Percentiles rank a stretch among this genome's conserved stretches.
phyloP scores from a whole-genome alignment of 768 basidiomycete genomes.

The Asterophora parasitica region DNA sequence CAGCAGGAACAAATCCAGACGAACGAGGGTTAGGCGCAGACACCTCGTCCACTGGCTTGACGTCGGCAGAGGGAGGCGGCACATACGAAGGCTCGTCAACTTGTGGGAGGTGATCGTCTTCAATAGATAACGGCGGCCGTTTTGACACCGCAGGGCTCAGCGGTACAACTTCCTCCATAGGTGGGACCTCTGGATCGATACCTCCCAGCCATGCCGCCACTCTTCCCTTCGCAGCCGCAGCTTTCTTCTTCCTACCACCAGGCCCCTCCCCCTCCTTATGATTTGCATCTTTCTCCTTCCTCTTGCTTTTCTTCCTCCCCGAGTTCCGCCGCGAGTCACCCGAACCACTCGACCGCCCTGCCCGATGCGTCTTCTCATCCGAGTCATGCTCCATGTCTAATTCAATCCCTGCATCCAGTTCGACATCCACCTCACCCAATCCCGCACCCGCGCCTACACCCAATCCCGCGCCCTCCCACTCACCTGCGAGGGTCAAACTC shows the following conservation, averaged over 20 bases:
- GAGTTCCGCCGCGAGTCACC: conserved; percentile 22
- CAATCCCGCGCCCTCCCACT: not conserved
- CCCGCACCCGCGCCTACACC: not conserved
- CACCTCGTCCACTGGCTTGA: conserved; percentile 7
- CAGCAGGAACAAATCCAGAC: conserved; percentile 62
- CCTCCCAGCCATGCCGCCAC: conserved; percentile 77
- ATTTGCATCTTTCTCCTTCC: conserved; percentile 21
- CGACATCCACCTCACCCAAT: conserved; percentile 22
- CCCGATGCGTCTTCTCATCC: conserved; percentile 36
- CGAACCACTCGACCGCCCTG: conserved; percentile 27
- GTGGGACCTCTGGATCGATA: conserved; percentile 55
- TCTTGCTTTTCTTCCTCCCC: conserved; percentile 21
- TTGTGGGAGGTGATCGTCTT: not conserved
- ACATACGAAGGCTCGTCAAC: not conserved
- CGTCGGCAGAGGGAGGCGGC: too few species aligned
- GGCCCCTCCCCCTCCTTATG: conserved; percentile 21
- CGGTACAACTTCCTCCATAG: conserved; percentile 43
- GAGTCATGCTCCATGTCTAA: conserved; percentile 28
- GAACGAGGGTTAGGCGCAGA: conserved; percentile 65
- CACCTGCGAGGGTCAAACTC: conserved; percentile 44
- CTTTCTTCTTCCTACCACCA: conserved; percentile 19
- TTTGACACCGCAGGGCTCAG: conserved; percentile 27
- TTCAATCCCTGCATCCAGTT: conserved; percentile 22
- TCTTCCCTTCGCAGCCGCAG: conserved; percentile 53
- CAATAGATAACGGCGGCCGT: conserved; percentile 1